phyloP scores from a whole-genome alignment of 2,329 filamentous ascomycete genomes.

The Penicillium olsonii region DNA sequence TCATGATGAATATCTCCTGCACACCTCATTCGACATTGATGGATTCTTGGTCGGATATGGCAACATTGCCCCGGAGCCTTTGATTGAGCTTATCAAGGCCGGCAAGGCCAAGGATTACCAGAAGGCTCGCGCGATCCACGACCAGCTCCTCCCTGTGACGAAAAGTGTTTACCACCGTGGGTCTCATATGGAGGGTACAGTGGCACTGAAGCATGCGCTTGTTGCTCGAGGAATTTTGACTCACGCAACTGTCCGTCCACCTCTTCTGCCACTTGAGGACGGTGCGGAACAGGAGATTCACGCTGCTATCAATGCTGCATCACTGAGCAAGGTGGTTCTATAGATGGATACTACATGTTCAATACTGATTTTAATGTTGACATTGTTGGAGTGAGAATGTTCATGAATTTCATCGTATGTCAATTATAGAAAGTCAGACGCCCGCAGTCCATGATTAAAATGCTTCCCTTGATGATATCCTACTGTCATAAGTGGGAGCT shows the following conservation, averaged over 20 bases:
- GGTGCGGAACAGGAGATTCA: conserved; percentile 22
- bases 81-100: conserved; percentile 54
- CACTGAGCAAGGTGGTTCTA: conserved; percentile 13
- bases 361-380: no score
- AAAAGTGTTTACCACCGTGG: conserved; percentile 58
- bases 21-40: conserved; percentile 56
- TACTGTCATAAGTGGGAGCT: no score
- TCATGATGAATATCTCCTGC: conserved; percentile 56
- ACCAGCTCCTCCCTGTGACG: conserved; percentile 53
- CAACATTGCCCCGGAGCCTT: conserved; percentile 54
- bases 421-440: no score
- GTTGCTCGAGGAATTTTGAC: conserved; percentile 53
- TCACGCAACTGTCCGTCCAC: conserved; percentile 54
- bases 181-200: conserved; percentile 58
- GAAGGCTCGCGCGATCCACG: conserved; percentile 52
- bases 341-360: no score
- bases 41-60: conserved; percentile 59
- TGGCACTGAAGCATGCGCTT: conserved; percentile 54
- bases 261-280: conserved; percentile 39
- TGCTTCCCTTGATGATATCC: no score
- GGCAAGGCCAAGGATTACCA: conserved; percentile 54
- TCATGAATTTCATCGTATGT: no score
- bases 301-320: conserved; percentile 14
- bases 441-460: no score
- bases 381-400: no score